Base-by-base conservation (phyloP, 1,284 basidiomycete genomes). In the Porodaedalea pini region DNA sequence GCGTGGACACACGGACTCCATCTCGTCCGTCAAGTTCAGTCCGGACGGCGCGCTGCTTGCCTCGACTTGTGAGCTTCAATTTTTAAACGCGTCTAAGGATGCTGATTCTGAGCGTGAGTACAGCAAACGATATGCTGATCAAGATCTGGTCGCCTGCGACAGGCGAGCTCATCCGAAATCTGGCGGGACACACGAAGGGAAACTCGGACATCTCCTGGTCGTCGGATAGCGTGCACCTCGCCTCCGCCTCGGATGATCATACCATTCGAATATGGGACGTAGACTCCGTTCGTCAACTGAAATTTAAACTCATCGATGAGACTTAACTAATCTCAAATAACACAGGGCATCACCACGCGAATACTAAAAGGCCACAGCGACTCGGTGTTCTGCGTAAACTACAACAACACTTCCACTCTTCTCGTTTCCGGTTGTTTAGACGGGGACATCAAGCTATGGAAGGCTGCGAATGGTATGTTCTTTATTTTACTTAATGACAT, bases 341-440 rank as follows among this genome's bases (percentile, higher is more conserved):
- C 48, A n/a, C 55, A 92, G 89, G 88, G 88, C 6, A 64, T 85
- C 47, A 83, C 82, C 0, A 78, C 78, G 27, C 88, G 87, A 66
- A 75, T 77, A 3, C 74, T 96, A 7, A 81, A 80, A 60, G 92
- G 90, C 0, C 96, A 99, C 67, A 83, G 90, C 1, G 93, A 88
- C 63, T 92, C 85, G 68, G 92, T 98, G 0, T 92, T 98, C 63
- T 94, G 92, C 66, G 77, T 97, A 7, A 92, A 94, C 63, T 98
- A 92, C 71, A 94, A 94, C 67, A 85, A 86, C 0, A 80, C 90
- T 8, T 89, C 90, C 0, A 95, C 93, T 61, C 74, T 98, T 17
- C 78, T 98, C 19, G 95, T 92, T 1, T 95, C 92, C 10, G 96
- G 96, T 2, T 87, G 87, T 0, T 95, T 92, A 67, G 96, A 98